Conservation (phyloP, 129 eudicot species). For the Glebionis coronaria region DNA sequence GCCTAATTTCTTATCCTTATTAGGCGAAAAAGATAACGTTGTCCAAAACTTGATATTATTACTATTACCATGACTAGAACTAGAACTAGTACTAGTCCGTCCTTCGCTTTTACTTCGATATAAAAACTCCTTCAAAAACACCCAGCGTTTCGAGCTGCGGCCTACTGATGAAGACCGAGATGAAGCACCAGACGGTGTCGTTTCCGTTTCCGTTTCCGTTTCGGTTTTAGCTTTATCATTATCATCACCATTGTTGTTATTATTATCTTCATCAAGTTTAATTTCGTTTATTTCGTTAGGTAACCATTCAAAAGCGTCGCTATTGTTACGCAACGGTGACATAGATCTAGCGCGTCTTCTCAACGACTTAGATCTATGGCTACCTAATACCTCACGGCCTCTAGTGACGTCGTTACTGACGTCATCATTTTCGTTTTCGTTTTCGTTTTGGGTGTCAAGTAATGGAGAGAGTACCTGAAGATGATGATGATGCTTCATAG, state of each 20-base stretch:
- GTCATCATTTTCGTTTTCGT: constrained; percentile 27
- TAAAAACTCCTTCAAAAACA: constrained; percentile 73
- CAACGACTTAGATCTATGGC: constrained; percentile 62
- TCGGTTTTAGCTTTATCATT: constrained; percentile 8
- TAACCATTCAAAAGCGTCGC: constrained; percentile 36
- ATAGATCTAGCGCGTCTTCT: constrained; percentile 74
- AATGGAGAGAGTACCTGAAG: constrained; percentile 54
- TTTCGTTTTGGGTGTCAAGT: constrained; percentile 36
- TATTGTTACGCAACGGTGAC: constrained; percentile 54
- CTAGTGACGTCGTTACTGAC: constrained; percentile 22
- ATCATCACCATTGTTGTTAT: background rate
- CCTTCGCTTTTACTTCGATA: constrained; percentile 88
- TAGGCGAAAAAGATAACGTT: too few relatives aligned
- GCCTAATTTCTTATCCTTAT: too few relatives aligned
- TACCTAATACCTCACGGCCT: constrained; percentile 35
- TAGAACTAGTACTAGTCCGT: constrained; percentile 36
- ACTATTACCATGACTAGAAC: too few relatives aligned
- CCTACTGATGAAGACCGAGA: constrained; percentile 74
- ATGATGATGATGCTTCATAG: constrained; percentile 69
- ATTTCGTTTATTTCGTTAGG: constrained; percentile 17
- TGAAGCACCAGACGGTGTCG: constrained; percentile 57
- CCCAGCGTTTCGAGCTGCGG: constrained; percentile 79
- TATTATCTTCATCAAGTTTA: constrained; percentile 20
- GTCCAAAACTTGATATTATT: too few relatives aligned
- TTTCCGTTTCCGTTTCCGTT: constrained; percentile 17